A percentile compares a stretch with the other conserved stretches of the same genome.
phyloP scores from a whole-genome alignment of 1,139 yeast species.

The Protomyces lactucae-debilis region DNA sequence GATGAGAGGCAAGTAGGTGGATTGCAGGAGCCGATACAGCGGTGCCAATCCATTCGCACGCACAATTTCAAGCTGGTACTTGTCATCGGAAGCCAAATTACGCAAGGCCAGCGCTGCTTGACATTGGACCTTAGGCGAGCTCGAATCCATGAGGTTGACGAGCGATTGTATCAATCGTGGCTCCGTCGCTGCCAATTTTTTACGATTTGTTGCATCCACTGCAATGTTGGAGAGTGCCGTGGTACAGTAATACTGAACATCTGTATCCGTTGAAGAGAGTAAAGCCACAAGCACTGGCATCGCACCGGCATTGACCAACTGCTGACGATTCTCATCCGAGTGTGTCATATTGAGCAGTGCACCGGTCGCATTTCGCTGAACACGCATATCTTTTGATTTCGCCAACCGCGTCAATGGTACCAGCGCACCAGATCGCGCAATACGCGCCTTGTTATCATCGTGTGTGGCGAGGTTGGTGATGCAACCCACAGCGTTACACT shows the following conservation, averaged over 20 bases:
- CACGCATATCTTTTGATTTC: conserved; percentile 87
- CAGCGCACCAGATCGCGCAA: conserved; percentile 95
- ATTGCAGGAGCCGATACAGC: conserved; percentile 76
- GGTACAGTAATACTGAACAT: conserved; percentile 96
- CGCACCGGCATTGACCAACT: conserved; percentile 95
- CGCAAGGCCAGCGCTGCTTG: conserved; percentile 96
- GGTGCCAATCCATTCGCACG: conserved; percentile 94
- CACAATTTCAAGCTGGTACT: conserved; percentile 89
- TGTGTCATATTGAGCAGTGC: conserved; percentile 97
- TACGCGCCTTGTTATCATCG: conserved; percentile 91
- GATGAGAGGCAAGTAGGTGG: conserved; percentile 85
- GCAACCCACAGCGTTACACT: conserved; percentile 98
- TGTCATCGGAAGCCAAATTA: conserved; percentile 86
- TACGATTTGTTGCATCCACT: conserved; percentile 86
- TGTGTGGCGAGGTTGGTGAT: conserved; percentile 98
- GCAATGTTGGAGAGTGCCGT: conserved; percentile 96
- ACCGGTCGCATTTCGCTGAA: conserved; percentile 97
- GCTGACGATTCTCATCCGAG: conserved; percentile 92
- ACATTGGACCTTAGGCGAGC: conserved; percentile 88
- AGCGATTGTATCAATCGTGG: conserved; percentile 87
- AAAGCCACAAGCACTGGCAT: conserved; percentile 93
- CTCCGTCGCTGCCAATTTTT: conserved; percentile 82
- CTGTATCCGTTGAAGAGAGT: conserved; percentile 82
- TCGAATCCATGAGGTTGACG: conserved; percentile 83
- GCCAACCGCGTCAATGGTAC: conserved; percentile 92